These are phyloP conservation scores for Colletotrichum sp. DNA, from an alignment of 2,329 filamentous ascomycete genomes.

Conservation along the genomic window DNA sequence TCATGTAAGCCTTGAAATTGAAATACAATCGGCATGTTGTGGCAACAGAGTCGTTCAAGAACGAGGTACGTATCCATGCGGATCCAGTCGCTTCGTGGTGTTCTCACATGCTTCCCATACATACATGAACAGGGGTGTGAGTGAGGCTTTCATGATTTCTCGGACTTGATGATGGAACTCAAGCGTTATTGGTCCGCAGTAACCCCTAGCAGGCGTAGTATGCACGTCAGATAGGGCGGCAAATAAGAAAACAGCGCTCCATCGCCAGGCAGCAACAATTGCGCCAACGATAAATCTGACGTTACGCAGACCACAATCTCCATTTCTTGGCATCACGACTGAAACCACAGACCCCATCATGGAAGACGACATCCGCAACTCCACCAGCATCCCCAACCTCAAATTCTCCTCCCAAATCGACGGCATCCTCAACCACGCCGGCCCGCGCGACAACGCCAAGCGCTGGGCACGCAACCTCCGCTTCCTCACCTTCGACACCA, in stretches of 20 bases:
- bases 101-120: not conserved
- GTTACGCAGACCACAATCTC: not conserved
- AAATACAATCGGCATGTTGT: fast-evolving
- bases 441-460: not conserved
- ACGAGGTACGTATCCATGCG: fast-evolving
- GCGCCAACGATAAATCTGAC: not conserved
- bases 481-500: not conserved
- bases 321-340: not conserved
- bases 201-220: not conserved
- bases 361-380: not conserved
- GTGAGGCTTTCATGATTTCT: fast-evolving
- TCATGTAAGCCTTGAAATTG: not conserved
- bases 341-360: not conserved
- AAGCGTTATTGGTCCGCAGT: not conserved
- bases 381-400: not conserved
- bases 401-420: not conserved
- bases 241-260: not conserved
- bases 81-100: not conserved
- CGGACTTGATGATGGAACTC: not conserved
- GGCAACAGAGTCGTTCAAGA: fast-evolving
- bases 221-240: not conserved
- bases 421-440: not conserved
- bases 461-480: not conserved
- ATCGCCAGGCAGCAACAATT: not conserved
- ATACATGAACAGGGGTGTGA: not conserved